Base-by-base conservation (phyloP, 1,139 yeast genomes). In the Entelexis sorbosivorans region DNA sequence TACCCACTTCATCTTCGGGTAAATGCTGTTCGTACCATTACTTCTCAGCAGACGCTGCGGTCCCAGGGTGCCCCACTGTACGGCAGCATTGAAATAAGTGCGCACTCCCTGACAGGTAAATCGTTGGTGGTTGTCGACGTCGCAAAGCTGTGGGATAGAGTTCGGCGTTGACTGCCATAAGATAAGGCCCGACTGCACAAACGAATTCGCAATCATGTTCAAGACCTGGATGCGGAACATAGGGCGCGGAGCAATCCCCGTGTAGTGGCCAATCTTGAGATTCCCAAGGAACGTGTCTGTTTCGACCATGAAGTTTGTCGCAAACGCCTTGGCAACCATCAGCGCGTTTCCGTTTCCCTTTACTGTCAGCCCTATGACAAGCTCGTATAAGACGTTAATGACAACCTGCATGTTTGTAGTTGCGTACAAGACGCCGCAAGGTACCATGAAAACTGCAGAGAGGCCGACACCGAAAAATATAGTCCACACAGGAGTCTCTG, bases 301-400 rank as follows among this genome's bases (percentile, higher is more conserved):
- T 64, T 79, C 84, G 2, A 75, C 76, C 64, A 74, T 77, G 57
- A 78, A 77, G 62, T 77, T 78, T 60, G 73, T 74, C 40, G 82
- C 84, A 56, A 71, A 71, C 0, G 79, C 76, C 64, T 77, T 78
- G 47, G 58, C 47, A 16, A 50, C 71, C 73, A 74, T 78, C 56
- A 79, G 66, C 2, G 85, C 83, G 48, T 71, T 66, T 38, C 81
- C 82, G 56, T 79, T 78, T 53, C 82, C 82, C 36, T 81, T 82
- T 47, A 78, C 59, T 9, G 81, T 79, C 58, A 78, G 78, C 33
- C 86, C 84, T 20, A 81, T 76, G 32, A 75, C 71, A 9, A 82
- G 71, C 58, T 71, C 77, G 38, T 78, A 62, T 7, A 79, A 66
- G 7, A 80, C 80, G 55, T 78, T 78, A 58, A 79, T 69, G 24